Base-by-base conservation (phyloP, 257 asterid genomes). In the Salvia hispanica region DNA sequence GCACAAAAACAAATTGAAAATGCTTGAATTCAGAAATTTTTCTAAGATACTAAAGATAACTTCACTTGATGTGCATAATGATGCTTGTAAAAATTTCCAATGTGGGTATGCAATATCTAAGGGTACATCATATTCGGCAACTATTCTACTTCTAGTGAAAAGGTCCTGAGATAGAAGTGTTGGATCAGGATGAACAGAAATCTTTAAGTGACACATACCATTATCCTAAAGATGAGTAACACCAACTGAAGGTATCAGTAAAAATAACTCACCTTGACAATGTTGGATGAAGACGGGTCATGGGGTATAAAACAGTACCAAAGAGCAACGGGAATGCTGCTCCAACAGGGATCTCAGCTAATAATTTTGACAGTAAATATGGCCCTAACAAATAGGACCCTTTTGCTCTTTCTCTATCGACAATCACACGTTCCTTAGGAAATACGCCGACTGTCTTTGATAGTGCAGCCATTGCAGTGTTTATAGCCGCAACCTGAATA, bases 391-490 rank as follows among this genome's bases (percentile, higher is more conserved):
- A 80, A 74, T 93, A 93, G 57, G 90, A 90, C 36, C 95, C 96
- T 79, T 90, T 93, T 54, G 89, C 90, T 70, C 96, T 85, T 74
- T 93, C 97, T 79, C 99, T 81, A 69, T 93, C 97, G 15, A 90
- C 99, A 74, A 93, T 88, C 34, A 96, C 87, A 67, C 99, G 99
- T 75, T 93, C 99, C 86, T 88, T 93, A 44, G 99, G 97, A 73
- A 93, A 93, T 67, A 93, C 95, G 10, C 99, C 95, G n/a, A 80
- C 96, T 33, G 99, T 88, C 80, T 93, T 93, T 62, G 99, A 90
- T 68, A 93, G 96, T 40, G 97, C 97, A 74, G 99, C 96, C 99
- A 93, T 93, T 64, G 97, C 99, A 67, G 99, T 90, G 84, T 88
- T 93, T 84, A 93, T 93, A 39, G 99, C 99, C 75, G 97, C 88